Percentiles rank a stretch among this genome's conserved stretches.
These are phyloP conservation scores for Abelmoschus esculentus DNA, from an alignment of 345 rosid genomes.

Conservation along the genomic window DNA sequence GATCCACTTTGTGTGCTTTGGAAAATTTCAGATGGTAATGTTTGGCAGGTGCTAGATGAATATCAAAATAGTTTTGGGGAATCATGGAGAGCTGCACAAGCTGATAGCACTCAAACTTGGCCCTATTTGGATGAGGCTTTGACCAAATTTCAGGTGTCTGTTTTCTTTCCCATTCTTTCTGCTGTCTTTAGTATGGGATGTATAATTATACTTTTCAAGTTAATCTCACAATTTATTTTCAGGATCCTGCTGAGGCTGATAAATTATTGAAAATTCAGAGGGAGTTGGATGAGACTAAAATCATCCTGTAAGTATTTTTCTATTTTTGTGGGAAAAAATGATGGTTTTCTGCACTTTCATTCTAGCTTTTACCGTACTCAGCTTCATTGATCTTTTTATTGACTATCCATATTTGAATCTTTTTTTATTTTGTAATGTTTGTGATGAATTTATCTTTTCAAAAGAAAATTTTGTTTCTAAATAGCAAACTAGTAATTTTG, in stretches of 20 bases:
- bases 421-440: too few species aligned
- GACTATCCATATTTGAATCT: neutral
- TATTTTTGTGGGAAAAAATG: neutral
- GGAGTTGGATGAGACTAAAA: constrained; percentile 96
- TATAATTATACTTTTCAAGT: neutral
- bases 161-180: constrained; percentile 4
- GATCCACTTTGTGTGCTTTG: neutral
- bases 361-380: neutral
- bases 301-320: constrained; percentile 65
- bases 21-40: neutral
- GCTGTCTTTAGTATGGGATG: neutral
- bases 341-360: neutral
- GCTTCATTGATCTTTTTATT: too few species aligned
- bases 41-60: constrained; percentile 74
- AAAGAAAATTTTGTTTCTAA: too few species aligned
- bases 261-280: constrained; percentile 91
- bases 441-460: neutral
- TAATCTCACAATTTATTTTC: constrained; percentile 6
- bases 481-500: neutral
- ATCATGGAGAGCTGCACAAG: constrained; percentile 63
- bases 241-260: constrained; percentile 99
- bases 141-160: constrained; percentile 68
- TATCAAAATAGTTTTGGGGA: constrained; percentile 89
- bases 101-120: constrained; percentile 66
- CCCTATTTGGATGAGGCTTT: constrained; percentile 74